Conservation (phyloP, 495 filamentous ascomycete genomes). For the Penicillium herquei region DNA sequence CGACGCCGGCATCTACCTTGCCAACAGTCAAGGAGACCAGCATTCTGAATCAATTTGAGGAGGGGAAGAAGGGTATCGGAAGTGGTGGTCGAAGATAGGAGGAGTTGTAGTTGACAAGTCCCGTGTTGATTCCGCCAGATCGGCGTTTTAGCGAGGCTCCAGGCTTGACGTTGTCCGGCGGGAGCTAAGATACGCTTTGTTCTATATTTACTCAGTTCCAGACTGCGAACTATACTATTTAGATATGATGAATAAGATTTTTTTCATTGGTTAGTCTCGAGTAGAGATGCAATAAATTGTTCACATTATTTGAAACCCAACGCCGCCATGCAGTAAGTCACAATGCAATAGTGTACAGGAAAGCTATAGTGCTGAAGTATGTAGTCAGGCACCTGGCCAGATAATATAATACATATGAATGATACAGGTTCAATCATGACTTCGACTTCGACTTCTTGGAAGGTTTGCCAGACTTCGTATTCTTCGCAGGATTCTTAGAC, state of each 20-base stretch:
- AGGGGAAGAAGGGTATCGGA: not conserved
- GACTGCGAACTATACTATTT: slow-evolving; percentile 6
- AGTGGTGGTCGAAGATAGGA: slow-evolving; percentile 17
- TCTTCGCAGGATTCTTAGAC: not conserved
- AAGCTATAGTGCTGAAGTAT: not conserved
- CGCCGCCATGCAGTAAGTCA: slow-evolving; percentile 13
- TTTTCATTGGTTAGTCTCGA: not conserved
- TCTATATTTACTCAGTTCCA: slow-evolving; percentile 17
- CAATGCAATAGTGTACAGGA: slow-evolving; percentile 15
- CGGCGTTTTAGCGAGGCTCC: slow-evolving; percentile 30
- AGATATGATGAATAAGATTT: not conserved
- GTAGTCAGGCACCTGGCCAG: not conserved
- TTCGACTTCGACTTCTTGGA: too few species aligned
- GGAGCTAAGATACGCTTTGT: slow-evolving; percentile 14
- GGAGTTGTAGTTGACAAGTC: slow-evolving; percentile 16
- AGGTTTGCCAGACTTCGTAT: not conserved
- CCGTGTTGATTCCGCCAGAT: slow-evolving; percentile 32
- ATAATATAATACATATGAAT: slow-evolving; percentile 8
- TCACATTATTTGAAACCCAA: slow-evolving; percentile 8
- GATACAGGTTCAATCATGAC: slow-evolving; percentile 8
- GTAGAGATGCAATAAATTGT: slow-evolving; percentile 8
- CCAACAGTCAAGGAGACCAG: slow-evolving; percentile 96
- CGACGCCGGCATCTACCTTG: slow-evolving; percentile 98
- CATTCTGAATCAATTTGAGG: slow-evolving; percentile 53
- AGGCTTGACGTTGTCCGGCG: slow-evolving; percentile 2